phyloP scores from a whole-genome alignment of 108 stramenopile genomes.

The Craspedostauros australis region DNA sequence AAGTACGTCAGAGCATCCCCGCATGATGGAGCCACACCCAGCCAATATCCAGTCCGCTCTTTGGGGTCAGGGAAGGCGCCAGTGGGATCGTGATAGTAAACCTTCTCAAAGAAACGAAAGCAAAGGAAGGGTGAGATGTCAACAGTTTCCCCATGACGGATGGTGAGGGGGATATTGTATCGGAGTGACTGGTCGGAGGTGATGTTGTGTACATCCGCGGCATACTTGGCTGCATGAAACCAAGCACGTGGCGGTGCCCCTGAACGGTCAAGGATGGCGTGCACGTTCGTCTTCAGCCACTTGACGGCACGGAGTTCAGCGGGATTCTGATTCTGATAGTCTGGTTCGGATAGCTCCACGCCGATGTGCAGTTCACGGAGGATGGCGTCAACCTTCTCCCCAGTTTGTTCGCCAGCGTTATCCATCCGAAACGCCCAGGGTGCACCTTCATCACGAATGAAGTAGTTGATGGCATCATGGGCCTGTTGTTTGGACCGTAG shows the following conservation, averaged over 20 bases:
- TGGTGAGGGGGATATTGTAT: slow-evolving; percentile 8
- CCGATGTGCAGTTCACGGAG: too few species aligned
- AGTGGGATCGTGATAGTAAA: slow-evolving; percentile 7
- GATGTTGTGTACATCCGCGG: slow-evolving; percentile 8
- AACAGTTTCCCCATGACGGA: slow-evolving; percentile 3
- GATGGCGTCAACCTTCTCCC: too few species aligned
- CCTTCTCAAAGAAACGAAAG: slow-evolving; percentile 19
- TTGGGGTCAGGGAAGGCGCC: slow-evolving; percentile 6
- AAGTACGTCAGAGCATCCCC: too few species aligned
- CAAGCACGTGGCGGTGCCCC: slow-evolving; percentile 16
- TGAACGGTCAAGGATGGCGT: slow-evolving; percentile 11
- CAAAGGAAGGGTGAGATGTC: slow-evolving; percentile 14
- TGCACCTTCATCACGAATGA: too few species aligned
- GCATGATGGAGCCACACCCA: too few species aligned
- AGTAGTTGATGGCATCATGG: too few species aligned
- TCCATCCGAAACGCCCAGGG: too few species aligned
- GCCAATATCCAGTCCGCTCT: slow-evolving; percentile 6
- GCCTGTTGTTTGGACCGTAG: too few species aligned
- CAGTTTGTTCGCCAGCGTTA: too few species aligned
- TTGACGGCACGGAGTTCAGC: slow-evolving; percentile 18
- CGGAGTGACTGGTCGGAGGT: not conserved
- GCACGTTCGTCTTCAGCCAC: slow-evolving; percentile 1
- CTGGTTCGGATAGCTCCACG: too few species aligned
- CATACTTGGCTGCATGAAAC: slow-evolving; percentile 9
- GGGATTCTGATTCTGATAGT: slow-evolving; percentile 25